Conservation (phyloP, 352 stramenopile species). For the Globisporangium lucens region DNA sequence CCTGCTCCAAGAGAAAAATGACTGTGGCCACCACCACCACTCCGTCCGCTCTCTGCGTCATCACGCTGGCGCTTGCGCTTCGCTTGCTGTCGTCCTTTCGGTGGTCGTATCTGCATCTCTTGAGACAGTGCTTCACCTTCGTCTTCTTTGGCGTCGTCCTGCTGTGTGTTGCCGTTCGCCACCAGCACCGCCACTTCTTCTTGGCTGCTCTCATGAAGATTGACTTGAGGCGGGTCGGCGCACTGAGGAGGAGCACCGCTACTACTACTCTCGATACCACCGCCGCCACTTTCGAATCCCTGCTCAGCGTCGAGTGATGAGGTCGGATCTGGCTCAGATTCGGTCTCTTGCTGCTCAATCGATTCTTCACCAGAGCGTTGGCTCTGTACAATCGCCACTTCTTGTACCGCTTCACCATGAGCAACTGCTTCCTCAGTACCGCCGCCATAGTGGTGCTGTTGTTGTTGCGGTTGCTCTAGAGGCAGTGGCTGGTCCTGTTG, state of each 20-base stretch:
- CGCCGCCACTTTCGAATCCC: background rate
- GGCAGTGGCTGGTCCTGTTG: slow-evolving; percentile 1
- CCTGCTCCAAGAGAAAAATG: background rate
- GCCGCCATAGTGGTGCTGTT: slow-evolving; percentile 6
- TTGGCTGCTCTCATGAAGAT: background rate
- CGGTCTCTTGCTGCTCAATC: background rate
- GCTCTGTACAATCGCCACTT: background rate
- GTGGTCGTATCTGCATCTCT: background rate
- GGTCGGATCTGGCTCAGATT: background rate
- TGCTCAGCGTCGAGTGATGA: background rate
- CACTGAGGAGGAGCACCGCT: background rate
- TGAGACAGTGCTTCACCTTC: background rate
- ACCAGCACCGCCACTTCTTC: background rate
- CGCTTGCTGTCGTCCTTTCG: background rate
- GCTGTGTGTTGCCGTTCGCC: background rate
- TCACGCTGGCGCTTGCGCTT: slow-evolving; percentile 24
- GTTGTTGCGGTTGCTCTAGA: background rate
- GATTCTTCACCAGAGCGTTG: background rate
- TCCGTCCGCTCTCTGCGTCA: slow-evolving; percentile 5
- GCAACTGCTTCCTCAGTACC: background rate
- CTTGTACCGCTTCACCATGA: background rate
- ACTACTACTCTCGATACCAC: background rate
- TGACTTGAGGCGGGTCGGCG: background rate
- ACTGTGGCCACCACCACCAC: background rate
- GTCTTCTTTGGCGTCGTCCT: background rate